Conservation (phyloP, 1,139 yeast genomes). For the Saccharomyces hybrid region DNA sequence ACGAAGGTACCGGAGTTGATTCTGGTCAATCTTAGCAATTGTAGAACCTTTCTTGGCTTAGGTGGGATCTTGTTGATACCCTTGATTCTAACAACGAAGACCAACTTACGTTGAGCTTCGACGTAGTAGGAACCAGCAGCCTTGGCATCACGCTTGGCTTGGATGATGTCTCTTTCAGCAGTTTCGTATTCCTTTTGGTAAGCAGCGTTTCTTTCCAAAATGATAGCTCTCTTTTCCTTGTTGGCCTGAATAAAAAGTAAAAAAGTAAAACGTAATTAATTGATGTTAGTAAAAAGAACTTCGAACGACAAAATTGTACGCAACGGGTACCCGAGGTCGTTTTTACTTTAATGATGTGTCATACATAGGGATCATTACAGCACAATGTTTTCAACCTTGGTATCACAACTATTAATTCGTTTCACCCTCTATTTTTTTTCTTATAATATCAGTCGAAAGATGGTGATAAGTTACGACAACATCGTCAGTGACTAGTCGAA, state of each 20-base stretch:
- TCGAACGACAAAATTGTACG: neutral
- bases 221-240: too few species aligned
- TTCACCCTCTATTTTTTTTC: neutral
- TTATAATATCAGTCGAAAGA: constrained; percentile 86
- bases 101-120: too few species aligned
- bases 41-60: too few species aligned
- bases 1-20: too few species aligned
- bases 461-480: constrained; percentile 91
- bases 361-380: neutral
- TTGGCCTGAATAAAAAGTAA: neutral
- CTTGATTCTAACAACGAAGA: too few species aligned
- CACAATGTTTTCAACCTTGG: neutral
- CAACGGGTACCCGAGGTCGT: neutral
- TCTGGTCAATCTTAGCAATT: too few species aligned
- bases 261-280: neutral
- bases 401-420: neutral
- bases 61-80: too few species aligned
- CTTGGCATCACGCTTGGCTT: too few species aligned
- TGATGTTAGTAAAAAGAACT: neutral
- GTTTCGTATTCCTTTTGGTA: too few species aligned
- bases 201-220: too few species aligned
- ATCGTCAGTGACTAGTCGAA: constrained; percentile 71
- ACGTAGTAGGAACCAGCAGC: too few species aligned
- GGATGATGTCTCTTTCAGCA: too few species aligned
- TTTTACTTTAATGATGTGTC: neutral